These are phyloP conservation scores for Penicillium sclerotiorum DNA, from an alignment of 2,329 filamentous ascomycete genomes.

Conservation along the genomic window DNA sequence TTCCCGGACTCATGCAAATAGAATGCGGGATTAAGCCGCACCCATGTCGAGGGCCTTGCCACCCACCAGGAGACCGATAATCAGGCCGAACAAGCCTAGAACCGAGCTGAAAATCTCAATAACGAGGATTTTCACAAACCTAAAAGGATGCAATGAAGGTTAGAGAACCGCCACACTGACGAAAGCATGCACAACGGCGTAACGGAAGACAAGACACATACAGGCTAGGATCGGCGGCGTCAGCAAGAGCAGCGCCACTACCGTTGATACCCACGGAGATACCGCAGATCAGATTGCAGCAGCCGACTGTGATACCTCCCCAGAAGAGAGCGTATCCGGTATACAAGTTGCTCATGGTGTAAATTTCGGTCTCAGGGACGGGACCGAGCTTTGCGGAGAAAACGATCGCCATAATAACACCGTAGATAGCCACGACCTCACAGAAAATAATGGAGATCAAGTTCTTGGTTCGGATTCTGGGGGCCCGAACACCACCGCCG, in stretches of 20 bases:
- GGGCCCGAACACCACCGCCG: conserved; percentile 93
- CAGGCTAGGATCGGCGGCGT: conserved; percentile 89
- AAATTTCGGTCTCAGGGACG: conserved; percentile 65
- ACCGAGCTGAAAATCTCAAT: conserved; percentile 99
- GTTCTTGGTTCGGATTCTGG: conserved; percentile 98
- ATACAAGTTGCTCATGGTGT: conserved; percentile 81
- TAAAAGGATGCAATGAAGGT: conserved; percentile 39
- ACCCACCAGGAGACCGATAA: conserved; percentile 86
- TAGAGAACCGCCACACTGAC: conserved; percentile 7
- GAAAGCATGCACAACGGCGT: background rate
- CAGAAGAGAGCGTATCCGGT: conserved; percentile 96
- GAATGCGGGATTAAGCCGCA: conserved; percentile 22
- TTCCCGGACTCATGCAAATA: background rate
- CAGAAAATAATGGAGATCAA: conserved; percentile 99
- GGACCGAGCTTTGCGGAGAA: conserved; percentile 85
- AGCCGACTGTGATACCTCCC: conserved; percentile 89
- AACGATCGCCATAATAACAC: conserved; percentile 99
- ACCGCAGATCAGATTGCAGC: conserved; percentile 95
- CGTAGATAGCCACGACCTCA: conserved; percentile 99
- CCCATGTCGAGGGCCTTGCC: conserved; percentile 78
- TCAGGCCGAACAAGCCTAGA: conserved; percentile 91
- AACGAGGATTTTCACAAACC: conserved; percentile 97
- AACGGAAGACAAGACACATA: conserved; percentile 53
- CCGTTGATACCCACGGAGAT: conserved; percentile 97
- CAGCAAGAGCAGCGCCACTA: conserved; percentile 91